Percentiles rank a stretch among this genome's conserved stretches.
phyloP scores from a whole-genome alignment of 345 rosid genomes.

The Nephelium lappaceum region DNA sequence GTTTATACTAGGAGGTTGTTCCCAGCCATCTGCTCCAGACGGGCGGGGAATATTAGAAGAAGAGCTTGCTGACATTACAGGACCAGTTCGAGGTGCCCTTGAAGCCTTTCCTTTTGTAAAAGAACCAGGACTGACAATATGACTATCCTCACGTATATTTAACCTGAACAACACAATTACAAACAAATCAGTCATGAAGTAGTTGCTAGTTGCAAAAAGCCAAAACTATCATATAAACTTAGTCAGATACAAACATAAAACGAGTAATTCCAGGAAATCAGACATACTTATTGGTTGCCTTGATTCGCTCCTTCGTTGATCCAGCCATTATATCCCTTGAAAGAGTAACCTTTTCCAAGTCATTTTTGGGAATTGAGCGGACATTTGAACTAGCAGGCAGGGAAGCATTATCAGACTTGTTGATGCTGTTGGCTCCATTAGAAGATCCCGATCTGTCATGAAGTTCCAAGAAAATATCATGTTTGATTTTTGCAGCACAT shows the following conservation, averaged over 20 bases:
- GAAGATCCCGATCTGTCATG: slow-evolving; percentile 47
- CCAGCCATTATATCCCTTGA: slow-evolving; percentile 43
- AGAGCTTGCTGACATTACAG: slow-evolving; percentile 37
- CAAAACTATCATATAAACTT: slow-evolving; percentile 2
- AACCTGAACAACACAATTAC: slow-evolving; percentile 37
- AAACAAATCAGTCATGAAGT: slow-evolving; percentile 8
- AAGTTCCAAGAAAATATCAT: slow-evolving; percentile 10
- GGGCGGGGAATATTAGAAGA: slow-evolving; percentile 42
- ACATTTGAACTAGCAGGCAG: slow-evolving; percentile 31
- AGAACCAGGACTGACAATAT: slow-evolving; percentile 32
- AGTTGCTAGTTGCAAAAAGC: background rate
- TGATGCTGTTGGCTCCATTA: slow-evolving; percentile 33
- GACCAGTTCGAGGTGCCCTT: slow-evolving; percentile 49
- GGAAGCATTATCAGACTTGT: slow-evolving; percentile 38
- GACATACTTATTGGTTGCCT: slow-evolving; percentile 51
- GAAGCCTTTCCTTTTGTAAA: slow-evolving; percentile 54
- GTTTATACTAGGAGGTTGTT: slow-evolving; percentile 37
- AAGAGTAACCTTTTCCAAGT: slow-evolving; percentile 42
- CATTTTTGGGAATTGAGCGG: slow-evolving; percentile 39
- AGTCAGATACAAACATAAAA: background rate
- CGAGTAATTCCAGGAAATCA: background rate
- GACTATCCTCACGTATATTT: slow-evolving; percentile 40
- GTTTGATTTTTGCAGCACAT: background rate
- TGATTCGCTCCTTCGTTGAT: slow-evolving; percentile 46
- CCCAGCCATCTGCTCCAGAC: slow-evolving; percentile 46